Percentiles rank a stretch among this genome's conserved stretches.
phyloP scores from a whole-genome alignment of 2,329 filamentous ascomycete genomes.

The Sarocladium kiliense region DNA sequence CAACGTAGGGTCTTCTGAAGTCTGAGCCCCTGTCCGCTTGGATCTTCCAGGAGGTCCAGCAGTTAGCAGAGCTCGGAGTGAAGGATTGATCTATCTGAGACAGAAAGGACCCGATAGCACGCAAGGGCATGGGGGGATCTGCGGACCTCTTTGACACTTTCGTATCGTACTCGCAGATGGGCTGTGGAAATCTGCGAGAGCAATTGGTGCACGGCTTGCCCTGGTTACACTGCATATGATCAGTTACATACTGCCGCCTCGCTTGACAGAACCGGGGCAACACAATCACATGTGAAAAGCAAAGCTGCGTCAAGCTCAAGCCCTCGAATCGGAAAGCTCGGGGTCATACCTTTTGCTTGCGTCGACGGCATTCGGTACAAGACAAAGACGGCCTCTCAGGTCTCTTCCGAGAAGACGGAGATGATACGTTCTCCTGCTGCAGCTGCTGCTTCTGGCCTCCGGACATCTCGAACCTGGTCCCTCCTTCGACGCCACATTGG shows the following conservation, averaged over 20 bases:
- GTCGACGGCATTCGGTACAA: slow-evolving; percentile 45
- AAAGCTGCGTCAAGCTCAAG: background rate
- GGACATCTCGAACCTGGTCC: background rate
- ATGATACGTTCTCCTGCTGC: background rate
- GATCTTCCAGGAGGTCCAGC: background rate
- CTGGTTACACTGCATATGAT: slow-evolving; percentile 42
- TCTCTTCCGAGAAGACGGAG: slow-evolving; percentile 14
- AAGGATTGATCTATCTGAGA: background rate
- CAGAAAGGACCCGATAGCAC: background rate
- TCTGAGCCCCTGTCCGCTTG: background rate
- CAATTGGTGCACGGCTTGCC: slow-evolving; percentile 50
- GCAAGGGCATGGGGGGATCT: background rate
- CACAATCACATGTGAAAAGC: too few species aligned
- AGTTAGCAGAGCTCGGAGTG: slow-evolving; percentile 5
- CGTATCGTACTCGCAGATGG: slow-evolving; percentile 40
- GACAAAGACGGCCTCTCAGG: slow-evolving; percentile 31
- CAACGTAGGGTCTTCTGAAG: slow-evolving; percentile 12
- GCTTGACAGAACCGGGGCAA: too few species aligned
- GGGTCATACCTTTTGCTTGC: slow-evolving; percentile 44
- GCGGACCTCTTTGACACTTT: slow-evolving; percentile 19
- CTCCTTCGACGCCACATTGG: background rate
- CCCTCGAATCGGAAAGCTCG: background rate
- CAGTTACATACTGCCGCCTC: background rate
- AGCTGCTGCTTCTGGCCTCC: background rate
- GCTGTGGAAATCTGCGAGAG: slow-evolving; percentile 45